Percentiles rank a stretch among this genome's conserved stretches.
Evolutionary conservation across 768 basidiomycete species (phyloP).

Genomic region (Tephrocybe sp.): DNA sequence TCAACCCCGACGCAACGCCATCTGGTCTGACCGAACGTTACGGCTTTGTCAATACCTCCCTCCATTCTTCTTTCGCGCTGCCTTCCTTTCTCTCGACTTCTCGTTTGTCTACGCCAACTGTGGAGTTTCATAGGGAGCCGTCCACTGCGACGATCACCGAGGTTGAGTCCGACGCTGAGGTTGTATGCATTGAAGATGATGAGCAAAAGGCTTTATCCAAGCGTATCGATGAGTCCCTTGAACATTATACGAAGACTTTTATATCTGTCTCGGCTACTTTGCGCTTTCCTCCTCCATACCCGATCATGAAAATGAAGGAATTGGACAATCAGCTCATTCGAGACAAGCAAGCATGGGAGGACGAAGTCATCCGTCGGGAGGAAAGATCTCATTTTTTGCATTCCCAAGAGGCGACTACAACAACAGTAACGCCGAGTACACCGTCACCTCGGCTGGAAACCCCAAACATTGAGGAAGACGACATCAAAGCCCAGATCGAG

Average conservation of each 20-base stretch:
- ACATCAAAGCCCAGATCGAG: constrained; percentile 72
- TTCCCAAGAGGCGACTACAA: constrained; percentile 42
- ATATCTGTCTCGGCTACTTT: constrained; percentile 94
- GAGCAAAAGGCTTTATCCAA: constrained; percentile 68
- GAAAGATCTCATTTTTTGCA: constrained; percentile 53
- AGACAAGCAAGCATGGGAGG: constrained; percentile 80
- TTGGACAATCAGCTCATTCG: constrained; percentile 75
- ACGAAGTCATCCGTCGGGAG: constrained; percentile 78
- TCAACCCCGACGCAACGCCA: constrained; percentile 68
- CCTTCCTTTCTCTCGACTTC: constrained; percentile 30
- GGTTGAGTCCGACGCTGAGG: constrained; percentile 37
- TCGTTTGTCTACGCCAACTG: constrained; percentile 27
- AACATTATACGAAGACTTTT: constrained; percentile 82
- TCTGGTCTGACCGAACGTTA: constrained; percentile 28
- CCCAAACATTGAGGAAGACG: constrained; percentile 34
- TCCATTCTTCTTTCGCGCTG: constrained; percentile 25
- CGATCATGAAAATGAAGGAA: constrained; percentile 84
- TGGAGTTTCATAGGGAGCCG: constrained; percentile 6
- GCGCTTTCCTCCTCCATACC: constrained; percentile 89
- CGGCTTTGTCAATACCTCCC: constrained; percentile 18
- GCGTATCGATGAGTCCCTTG: constrained; percentile 79
- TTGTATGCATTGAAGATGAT: constrained; percentile 70
- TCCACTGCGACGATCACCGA: constrained; percentile 23
- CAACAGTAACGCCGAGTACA: constrained; percentile 23
- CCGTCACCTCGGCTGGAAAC: constrained; percentile 15